Conservation (phyloP, 2,329 filamentous ascomycete genomes). For the Teratosphaeria epicoccoides region DNA sequence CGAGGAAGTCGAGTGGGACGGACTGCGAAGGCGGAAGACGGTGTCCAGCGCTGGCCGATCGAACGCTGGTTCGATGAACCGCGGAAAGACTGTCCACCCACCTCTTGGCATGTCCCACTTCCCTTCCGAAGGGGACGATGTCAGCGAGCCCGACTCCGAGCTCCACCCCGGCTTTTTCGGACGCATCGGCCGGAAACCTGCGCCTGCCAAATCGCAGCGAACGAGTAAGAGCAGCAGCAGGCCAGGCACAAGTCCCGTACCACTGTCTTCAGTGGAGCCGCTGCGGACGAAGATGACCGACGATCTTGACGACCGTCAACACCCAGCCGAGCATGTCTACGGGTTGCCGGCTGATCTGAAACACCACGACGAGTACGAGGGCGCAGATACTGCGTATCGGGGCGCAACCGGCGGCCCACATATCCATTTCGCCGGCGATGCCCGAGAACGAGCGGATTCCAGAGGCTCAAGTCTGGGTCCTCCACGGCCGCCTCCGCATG, state of each 20-base stretch:
- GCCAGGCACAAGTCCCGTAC: conserved; percentile 21
- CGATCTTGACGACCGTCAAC: conserved; percentile 12
- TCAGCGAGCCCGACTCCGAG: conserved; percentile 28
- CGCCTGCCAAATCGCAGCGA: conserved; percentile 3
- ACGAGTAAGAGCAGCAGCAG: conserved; percentile 5
- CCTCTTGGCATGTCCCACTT: conserved; percentile 83
- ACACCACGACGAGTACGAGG: conserved; percentile 23
- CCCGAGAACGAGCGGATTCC: conserved; percentile 32
- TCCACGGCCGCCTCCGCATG: conserved; percentile 48
- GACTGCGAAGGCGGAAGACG: conserved; percentile 63
- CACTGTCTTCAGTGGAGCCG: conserved; percentile 22
- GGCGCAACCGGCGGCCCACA: conserved; percentile 3
- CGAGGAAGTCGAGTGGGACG: conserved; percentile 75
- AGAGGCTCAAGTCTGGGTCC: conserved; percentile 38
- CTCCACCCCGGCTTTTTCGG: conserved; percentile 41
- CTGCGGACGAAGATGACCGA: conserved; percentile 17
- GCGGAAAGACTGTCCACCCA: conserved; percentile 51
- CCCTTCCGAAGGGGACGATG: conserved; percentile 51
- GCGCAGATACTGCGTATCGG: conserved; percentile 14
- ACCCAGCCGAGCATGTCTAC: conserved; percentile 38
- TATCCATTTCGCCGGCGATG: conserved; percentile 10
- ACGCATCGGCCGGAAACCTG: conserved; percentile 16
- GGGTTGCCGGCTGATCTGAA: conserved; percentile 36
- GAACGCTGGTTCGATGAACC: conserved; percentile 31
- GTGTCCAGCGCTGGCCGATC: conserved; percentile 33